Base-by-base conservation (phyloP, 306 rosid species). In the Styphnolobium japonicum region DNA sequence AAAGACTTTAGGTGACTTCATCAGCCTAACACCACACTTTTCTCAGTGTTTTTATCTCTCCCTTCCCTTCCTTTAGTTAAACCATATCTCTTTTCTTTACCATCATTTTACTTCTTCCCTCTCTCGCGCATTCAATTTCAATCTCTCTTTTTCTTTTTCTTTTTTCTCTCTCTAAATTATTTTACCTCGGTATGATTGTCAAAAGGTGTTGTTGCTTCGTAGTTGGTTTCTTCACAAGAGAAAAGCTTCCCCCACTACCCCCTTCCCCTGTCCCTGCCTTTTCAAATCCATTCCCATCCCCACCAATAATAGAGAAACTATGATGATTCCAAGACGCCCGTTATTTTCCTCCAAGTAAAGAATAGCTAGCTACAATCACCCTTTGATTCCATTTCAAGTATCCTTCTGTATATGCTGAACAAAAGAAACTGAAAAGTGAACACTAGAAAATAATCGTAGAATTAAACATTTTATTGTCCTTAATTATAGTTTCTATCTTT, bases 181-280 rank as follows among this genome's bases (percentile, higher is more conserved):
- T 22, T 83, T 51, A 34, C 77, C 77, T 78, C 21, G 42, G 83
- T 68, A 92, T 92, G 90, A 86, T 92, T 87, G 75, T 84, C 48
- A 86, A 90, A 92, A 90, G 91, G 87, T 77, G 77, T 76, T 75
- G 84, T 90, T 88, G 90, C 92, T 87, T 90, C 85, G 42, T 52
- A 83, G 84, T 83, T 84, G 91, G 90, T 90, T 92, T 82, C 91
- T 90, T 90, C 80, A 43, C 11, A 85, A 79, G 89, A 82, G 78
- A 82, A 77, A 85, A 89, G 82, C 16, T 18, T 19, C 79, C 43
- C 80, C 88, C 89, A 82, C 88, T 81, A 65, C 80, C 42, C 37
- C 68, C 67, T 53, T 76, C 31, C 81, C 39, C 2, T 34, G 64
- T 63, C 67, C 49, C 55, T 62, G 22, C 56, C 86, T 82, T 84